A percentile compares a stretch with the other conserved stretches of the same genome.
Conservation (phyloP, 768 basidiomycete species). For the Chalciporus pseudorubinellus region DNA sequence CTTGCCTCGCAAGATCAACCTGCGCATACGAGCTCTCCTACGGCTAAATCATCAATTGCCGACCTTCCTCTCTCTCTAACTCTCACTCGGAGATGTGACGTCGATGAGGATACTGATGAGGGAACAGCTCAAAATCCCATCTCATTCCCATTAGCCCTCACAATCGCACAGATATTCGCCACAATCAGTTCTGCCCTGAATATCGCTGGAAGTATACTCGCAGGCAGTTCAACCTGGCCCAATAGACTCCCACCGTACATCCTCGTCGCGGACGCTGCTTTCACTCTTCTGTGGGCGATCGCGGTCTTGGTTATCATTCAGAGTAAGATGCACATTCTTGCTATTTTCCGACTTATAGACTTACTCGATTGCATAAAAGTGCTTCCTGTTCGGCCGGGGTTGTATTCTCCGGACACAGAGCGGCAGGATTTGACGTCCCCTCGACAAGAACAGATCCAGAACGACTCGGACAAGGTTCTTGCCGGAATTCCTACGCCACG, state of each 20-base stretch:
- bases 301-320: conserved; percentile 17
- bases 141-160: conserved; percentile 12
- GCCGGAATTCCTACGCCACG: conserved; percentile 2
- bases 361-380: conserved; percentile 15
- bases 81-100: not conserved
- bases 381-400: conserved; percentile 12
- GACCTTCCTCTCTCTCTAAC: conserved; percentile 6
- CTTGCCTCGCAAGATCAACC: conserved; percentile 16
- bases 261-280: conserved; percentile 20
- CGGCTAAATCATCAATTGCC: not conserved
- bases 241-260: conserved; percentile 4
- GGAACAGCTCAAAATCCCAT: not conserved
- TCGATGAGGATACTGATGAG: not conserved
- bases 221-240: not conserved
- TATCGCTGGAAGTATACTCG: conserved; percentile 13
- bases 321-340: conserved; percentile 15
- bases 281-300: conserved; percentile 25
- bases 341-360: not conserved
- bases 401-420: conserved; percentile 8
- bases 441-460: not conserved
- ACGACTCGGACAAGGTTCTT: not conserved
- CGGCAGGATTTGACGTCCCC: not conserved
- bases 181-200: conserved; percentile 23
- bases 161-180: conserved; percentile 22
- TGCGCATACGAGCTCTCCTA: not conserved